phyloP scores from a whole-genome alignment of 306 rosid species.

The Casuarina equisetifolia region DNA sequence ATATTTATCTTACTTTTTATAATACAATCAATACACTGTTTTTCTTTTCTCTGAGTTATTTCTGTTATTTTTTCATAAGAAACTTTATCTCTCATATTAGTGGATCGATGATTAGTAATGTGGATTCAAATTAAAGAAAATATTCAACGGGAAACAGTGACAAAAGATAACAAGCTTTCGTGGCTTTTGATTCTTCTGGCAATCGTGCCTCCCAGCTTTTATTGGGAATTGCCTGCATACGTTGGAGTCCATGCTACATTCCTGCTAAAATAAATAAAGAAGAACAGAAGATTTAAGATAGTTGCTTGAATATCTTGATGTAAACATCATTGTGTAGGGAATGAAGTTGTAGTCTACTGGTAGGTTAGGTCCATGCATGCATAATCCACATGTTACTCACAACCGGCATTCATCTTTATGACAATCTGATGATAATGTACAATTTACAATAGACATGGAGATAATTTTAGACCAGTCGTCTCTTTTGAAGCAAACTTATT shows the following conservation, averaged over 20 bases:
- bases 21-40: no score
- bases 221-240: conserved; percentile 51
- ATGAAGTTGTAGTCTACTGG: background rate
- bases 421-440: background rate
- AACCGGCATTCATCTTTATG: background rate
- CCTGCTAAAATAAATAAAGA: conserved; percentile 20
- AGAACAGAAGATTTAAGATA: conserved; percentile 3
- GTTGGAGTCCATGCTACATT: conserved; percentile 19
- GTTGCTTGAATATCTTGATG: no score
- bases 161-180: conserved; percentile 32
- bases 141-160: conserved; percentile 6
- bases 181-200: conserved; percentile 83
- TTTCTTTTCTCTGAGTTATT: no score
- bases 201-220: conserved; percentile 90
- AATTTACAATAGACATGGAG: background rate
- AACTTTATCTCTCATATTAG: no score
- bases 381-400: background rate
- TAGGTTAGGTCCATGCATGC: background rate
- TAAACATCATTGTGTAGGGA: background rate
- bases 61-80: no score
- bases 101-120: background rate
- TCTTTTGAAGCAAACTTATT: conserved; percentile 19
- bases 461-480: conserved; percentile 9
- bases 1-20: no score
- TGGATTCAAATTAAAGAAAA: background rate